Conservation (phyloP, 2,329 filamentous ascomycete genomes). For the Arthrobotrys conoides region DNA sequence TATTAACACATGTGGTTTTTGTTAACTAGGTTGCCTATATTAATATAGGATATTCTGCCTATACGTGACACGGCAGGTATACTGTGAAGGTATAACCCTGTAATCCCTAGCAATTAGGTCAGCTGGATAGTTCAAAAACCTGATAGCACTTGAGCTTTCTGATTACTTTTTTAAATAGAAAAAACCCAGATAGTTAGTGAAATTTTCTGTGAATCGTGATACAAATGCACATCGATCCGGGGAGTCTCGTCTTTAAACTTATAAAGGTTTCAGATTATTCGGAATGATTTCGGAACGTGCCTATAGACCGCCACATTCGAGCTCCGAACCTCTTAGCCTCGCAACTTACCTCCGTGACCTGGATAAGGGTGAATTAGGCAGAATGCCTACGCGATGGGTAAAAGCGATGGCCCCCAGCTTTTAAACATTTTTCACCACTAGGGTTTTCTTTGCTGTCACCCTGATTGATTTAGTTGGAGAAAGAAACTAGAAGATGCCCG, state of each 20-base stretch:
- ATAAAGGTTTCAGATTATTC: constrained; percentile 32
- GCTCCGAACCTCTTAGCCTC: constrained; percentile 38
- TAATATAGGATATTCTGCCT: constrained; percentile 40
- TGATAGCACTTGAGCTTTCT: background rate
- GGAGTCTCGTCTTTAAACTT: constrained; percentile 41
- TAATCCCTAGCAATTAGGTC: constrained; percentile 40
- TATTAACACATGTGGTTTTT: background rate
- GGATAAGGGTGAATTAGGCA: constrained; percentile 58
- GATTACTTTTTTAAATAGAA: background rate
- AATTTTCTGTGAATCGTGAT: constrained; percentile 5
- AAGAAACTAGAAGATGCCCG: constrained; percentile 9
- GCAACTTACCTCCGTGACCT: constrained; percentile 16
- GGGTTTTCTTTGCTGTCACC: background rate
- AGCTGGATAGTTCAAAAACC: constrained; percentile 40
- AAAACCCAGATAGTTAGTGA: background rate
- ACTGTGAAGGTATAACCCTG: constrained; percentile 20
- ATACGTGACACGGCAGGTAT: constrained; percentile 12
- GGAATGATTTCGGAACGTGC: constrained; percentile 60
- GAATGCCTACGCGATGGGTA: constrained; percentile 49
- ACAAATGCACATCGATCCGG: constrained; percentile 45
- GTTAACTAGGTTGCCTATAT: constrained; percentile 6
- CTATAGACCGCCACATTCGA: constrained; percentile 41
- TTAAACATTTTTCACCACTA: constrained; percentile 28
- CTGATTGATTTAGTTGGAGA: background rate
- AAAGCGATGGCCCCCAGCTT: constrained; percentile 23